Evolutionary conservation across 345 rosid species (phyloP), one percentile per base, ranked within the genome.

Genomic region (Eutrema japonicum): DNA sequence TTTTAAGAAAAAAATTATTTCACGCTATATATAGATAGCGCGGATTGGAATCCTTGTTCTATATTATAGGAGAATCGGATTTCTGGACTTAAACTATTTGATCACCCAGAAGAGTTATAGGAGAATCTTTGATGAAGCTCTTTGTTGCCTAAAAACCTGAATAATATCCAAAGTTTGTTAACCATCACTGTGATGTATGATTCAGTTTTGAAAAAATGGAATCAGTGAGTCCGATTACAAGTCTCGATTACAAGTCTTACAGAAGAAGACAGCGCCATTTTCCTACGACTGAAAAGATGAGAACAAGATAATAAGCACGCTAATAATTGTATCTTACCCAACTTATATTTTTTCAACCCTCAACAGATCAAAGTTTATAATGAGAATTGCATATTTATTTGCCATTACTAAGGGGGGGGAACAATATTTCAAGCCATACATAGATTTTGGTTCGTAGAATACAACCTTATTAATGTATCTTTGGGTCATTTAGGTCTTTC

Each of bases 1-100:
- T 18, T 18, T 0, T 0, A 18, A 18, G 1, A 18, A 18, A 18
- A 0, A 18, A 18, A 18, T 0, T 18, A 18, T 18, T 18, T 1
- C 18, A 18, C 0, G 18, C 18, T 18, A 18, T 18, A 18, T 18
- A 18, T 18, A 18, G 18, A 18, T 18, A 18, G 0, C 18, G 18
- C 18, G 18, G 18, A 1, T 18, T 18, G 18, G 18, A 18, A 18
- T 18, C 18, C 18, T 18, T 0, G 18, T 18, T 18, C 18, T 18
- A 18, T 18, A 18, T 18, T 18, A 18, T 18, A 18, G 18, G 18
- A 18, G 18, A 18, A 18, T 62, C 14, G 54, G 38, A 8, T 9
- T 0, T 30, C 11, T 36, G 84, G 82, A 27, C 10, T 67, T 32
- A 75, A 78, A 80, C 52, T 78, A 18, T 48, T 81, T 16, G 81